Evolutionary conservation across 371 early-diverging fungal genomes (phyloP).

Genomic region (Rhizopus arrhizus): DNA sequence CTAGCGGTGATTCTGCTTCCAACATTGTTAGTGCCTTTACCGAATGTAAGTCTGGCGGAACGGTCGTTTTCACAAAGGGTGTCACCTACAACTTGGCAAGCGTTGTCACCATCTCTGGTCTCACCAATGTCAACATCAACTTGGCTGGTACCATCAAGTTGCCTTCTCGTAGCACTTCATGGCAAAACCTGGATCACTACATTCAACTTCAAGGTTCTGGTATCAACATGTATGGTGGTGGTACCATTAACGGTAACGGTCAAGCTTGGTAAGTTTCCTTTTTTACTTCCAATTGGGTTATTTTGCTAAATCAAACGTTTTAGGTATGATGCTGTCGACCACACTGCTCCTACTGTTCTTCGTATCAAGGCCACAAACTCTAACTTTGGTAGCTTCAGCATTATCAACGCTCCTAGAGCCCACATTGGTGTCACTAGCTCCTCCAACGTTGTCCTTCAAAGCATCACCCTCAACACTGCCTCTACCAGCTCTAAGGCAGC

Average conservation of each 20-base stretch:
- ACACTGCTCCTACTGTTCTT: conserved; percentile 36
- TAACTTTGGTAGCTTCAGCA: conserved; percentile 32
- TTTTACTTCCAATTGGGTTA: no score
- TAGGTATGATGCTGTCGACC: conserved; percentile 32
- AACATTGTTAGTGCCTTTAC: conserved; percentile 33
- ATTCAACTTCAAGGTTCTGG: conserved; percentile 31
- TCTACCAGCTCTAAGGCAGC: conserved; percentile 23
- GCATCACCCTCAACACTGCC: conserved; percentile 27
- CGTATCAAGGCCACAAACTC: conserved; percentile 33
- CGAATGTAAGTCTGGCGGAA: conserved; percentile 35
- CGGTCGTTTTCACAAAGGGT: conserved; percentile 29
- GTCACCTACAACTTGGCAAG: conserved; percentile 29
- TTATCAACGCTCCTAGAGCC: conserved; percentile 33
- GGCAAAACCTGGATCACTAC: conserved; percentile 24
- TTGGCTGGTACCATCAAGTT: conserved; percentile 35
- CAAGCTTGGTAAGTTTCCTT: conserved; percentile 28
- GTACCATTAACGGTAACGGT: conserved; percentile 32
- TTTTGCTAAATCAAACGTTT: neutral
- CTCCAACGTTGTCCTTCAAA: conserved; percentile 26
- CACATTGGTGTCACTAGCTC: conserved; percentile 34
- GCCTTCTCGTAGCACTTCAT: conserved; percentile 23
- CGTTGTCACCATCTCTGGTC: conserved; percentile 22
- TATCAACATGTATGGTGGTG: conserved; percentile 28
- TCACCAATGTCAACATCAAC: conserved; percentile 34
- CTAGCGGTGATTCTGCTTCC: neutral